Evolutionary conservation across 306 rosid genomes (phyloP), one percentile per base, ranked within the genome.

Genomic region (Urtica urens): DNA sequence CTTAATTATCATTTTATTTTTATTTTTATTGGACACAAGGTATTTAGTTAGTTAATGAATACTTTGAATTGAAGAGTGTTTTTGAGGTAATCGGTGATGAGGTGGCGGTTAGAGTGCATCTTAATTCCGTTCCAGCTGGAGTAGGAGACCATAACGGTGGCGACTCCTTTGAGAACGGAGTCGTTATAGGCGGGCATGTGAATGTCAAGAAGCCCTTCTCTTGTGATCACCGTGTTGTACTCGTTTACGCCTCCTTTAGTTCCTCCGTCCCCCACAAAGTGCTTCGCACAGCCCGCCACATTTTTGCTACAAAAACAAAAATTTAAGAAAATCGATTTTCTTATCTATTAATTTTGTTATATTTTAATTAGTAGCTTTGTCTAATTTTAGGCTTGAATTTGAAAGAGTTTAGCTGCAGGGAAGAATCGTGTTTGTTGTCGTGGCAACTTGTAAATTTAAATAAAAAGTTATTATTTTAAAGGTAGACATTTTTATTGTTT

Each of bases 211-310:
- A 58, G 48, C 27, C 64, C 64, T 34, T 47, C 26, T 23, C 45
- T 47, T 29, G 35, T 13, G 23, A 58, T 58, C 11, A 47, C 54
- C 3, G 64, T 58, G 47, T 58, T 47, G 48, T 46, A 23, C 55
- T 58, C 64, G n/a, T 58, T 38, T 31, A 47, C 48, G 17, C 64
- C 64, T 7, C 48, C 6, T 1, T 54, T 58, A 16, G 64, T 58
- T 35, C 64, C 64, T 2, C 64, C 64, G 20, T 58, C 64, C 12
- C 64, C 64, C 25, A 58, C 64, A 18, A 7, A 53, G 47, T 53
- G 59, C 46, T 53, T 53, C 39, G 59, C 59, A 53, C 59, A 53
- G 26, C 55, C 64, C 6, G 47, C 47, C 2, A 58, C 64, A 19
- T 58, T 58, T 18, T 58, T 25, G 7, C 64, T 58, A 13, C n/a